Evolutionary conservation across 805 yeast species (phyloP), one percentile per base, ranked within the genome.

Genomic region (Wickerhamomyces mucosus): DNA sequence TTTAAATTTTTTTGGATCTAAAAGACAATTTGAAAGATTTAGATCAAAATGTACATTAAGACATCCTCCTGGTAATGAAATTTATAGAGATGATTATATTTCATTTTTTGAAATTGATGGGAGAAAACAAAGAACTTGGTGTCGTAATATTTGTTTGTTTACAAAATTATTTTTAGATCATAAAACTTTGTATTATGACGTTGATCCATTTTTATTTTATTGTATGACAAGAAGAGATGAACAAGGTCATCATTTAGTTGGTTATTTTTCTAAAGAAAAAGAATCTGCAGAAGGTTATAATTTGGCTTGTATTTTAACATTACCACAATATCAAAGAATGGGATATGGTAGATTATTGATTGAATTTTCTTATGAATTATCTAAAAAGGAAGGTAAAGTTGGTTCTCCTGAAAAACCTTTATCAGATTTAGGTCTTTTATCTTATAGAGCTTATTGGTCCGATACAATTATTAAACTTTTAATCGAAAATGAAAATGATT

Each of bases 31-130:
- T 59, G 94, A 92, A 59, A 65, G 99, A 40, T 92, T 85, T 59
- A 67, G 97, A 49, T 55, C 73, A 18, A 92, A 92, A 51, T 82
- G 94, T 53, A 78, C 94, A 2, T 65, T 92, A 58, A 75, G 79
- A 51, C 97, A 89, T 50, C 99, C 99, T 1, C 99, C 99, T 0
- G 99, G 99, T 0, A 92, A 92, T 59, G 98, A 92, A 51, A 88
- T 92, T 15, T 92, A 92, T 55, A 65, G 98, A 30, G 97, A 92
- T 55, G 88, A 80, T 30, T 75, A 78, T 45, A 89, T 92, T 24
- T 83, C 96, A 13, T 92, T 92, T 53, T 92, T 89, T 67, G 99
- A 92, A 54, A 88, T 92, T 40, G 99, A 92, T 57, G 99, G 99
- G 9, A 66, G 96, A 36, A 81, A 82, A 43, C 98, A 92, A 59